A percentile compares a stretch with the other conserved stretches of the same genome.
These are phyloP conservation scores for Leishmania lainsoni DNA, from an alignment of 208 protist genomes.

Conservation along the genomic window DNA sequence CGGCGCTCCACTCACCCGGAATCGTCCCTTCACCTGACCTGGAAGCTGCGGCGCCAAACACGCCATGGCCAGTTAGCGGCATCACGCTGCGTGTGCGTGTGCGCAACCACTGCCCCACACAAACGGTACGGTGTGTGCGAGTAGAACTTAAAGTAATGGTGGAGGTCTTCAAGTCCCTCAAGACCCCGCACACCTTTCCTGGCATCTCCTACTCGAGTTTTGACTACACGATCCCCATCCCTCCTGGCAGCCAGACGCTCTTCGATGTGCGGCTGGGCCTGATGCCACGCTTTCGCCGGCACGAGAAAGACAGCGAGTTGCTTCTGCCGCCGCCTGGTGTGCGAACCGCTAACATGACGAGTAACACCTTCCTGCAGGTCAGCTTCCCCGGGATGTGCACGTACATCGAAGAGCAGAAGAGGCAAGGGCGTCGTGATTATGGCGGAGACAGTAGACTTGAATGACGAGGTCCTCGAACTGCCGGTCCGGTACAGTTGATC, in stretches of 20 bases:
- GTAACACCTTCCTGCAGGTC: conserved; percentile 44
- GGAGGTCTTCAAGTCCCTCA: conserved; percentile 66
- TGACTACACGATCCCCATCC: conserved; percentile 55
- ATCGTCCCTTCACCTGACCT: conserved; percentile 4
- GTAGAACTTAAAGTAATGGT: conserved; percentile 59
- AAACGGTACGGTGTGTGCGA: conserved; percentile 39
- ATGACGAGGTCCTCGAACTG: conserved; percentile 56
- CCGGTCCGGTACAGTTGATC: conserved; percentile 52
- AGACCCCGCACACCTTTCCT: conserved; percentile 40
- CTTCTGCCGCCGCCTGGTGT: conserved; percentile 59
- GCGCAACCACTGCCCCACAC: conserved; percentile 38
- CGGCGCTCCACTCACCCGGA: conserved; percentile 2
- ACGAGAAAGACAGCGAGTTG: conserved; percentile 36
- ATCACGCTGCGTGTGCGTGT: conserved; percentile 55
- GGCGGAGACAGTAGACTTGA: conserved; percentile 55
- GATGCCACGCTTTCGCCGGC: conserved; percentile 49
- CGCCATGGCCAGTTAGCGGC: conserved; percentile 47
- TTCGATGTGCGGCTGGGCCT: conserved; percentile 45
- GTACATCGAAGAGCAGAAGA: conserved; percentile 67
- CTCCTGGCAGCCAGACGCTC: conserved; percentile 40
- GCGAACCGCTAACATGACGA: conserved; percentile 55
- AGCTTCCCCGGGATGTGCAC: conserved; percentile 53
- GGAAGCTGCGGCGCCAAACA: conserved; percentile 18
- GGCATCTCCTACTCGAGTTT: conserved; percentile 47
- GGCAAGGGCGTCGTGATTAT: conserved; percentile 45